Conservation (phyloP, 148 eudicot genomes). For the Dysphania ambrosioides region DNA sequence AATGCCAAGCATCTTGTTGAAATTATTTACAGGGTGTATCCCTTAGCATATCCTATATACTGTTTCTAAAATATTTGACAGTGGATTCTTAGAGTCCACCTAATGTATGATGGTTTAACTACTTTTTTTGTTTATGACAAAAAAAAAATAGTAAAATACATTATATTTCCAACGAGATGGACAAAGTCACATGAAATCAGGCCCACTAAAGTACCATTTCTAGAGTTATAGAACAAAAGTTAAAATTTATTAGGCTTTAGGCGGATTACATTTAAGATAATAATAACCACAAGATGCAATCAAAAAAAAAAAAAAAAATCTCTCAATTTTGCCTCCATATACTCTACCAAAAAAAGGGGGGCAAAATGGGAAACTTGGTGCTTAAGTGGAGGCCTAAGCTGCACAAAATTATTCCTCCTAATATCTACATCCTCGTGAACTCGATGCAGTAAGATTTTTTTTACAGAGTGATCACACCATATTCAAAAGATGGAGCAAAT, state of each 20-base stretch:
- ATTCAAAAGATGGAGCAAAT: neutral
- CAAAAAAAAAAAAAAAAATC: neutral
- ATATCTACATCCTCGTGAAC: conserved; percentile 22
- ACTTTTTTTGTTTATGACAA: no score
- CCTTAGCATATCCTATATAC: conserved; percentile 29
- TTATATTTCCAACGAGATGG: neutral
- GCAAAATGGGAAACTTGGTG: conserved; percentile 18
- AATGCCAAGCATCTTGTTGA: conserved; percentile 16
- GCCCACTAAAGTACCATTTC: conserved; percentile 4
- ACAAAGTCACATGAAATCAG: neutral
- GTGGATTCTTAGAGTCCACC: no score
- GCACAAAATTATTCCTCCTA: conserved; percentile 5
- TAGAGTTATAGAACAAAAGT: neutral
- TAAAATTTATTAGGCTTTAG: neutral
- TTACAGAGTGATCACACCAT: conserved; percentile 8
- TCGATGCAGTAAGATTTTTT: conserved; percentile 1
- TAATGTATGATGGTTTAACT: no score
- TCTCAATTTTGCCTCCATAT: conserved; percentile 25
- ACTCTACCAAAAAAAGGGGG: conserved; percentile 20
- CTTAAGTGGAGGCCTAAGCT: conserved; percentile 5
- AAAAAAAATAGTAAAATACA: neutral
- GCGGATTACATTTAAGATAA: neutral
- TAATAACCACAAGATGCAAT: conserved; percentile 4
- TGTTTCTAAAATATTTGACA: conserved; percentile 6
- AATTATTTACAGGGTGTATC: conserved; percentile 3